Conservation (phyloP, 2,329 filamentous ascomycete genomes). For the Botrytis fabae region DNA sequence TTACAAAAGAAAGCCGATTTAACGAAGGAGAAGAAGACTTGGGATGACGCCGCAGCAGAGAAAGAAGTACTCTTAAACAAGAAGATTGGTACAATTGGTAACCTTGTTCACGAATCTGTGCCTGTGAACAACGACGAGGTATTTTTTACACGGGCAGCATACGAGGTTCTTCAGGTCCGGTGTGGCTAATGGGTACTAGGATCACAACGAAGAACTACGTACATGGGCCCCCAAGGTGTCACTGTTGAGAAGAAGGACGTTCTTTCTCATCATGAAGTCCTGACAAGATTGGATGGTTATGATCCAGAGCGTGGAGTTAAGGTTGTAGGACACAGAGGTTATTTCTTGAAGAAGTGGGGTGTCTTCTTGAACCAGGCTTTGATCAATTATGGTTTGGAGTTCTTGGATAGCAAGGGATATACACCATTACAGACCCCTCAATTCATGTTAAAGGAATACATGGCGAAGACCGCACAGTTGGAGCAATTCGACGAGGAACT, state of each 20-base stretch:
- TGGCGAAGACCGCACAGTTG: slow-evolving; percentile 97
- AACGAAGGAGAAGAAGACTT: slow-evolving; percentile 77
- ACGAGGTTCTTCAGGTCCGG: background rate
- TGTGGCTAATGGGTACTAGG: slow-evolving; percentile 45
- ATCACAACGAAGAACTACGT: slow-evolving; percentile 76
- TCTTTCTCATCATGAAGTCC: slow-evolving; percentile 93
- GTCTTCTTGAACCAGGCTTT: slow-evolving; percentile 90
- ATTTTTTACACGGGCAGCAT: slow-evolving; percentile 29
- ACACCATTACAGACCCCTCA: slow-evolving; percentile 82
- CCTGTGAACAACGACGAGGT: slow-evolving; percentile 81
- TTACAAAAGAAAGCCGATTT: slow-evolving; percentile 75
- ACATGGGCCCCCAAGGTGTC: slow-evolving; percentile 76
- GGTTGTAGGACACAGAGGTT: slow-evolving; percentile 90
- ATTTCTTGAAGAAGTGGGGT: slow-evolving; percentile 87
- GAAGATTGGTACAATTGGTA: slow-evolving; percentile 84
- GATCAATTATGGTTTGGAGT: slow-evolving; percentile 92
- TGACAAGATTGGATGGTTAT: slow-evolving; percentile 84
- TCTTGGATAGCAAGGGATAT: slow-evolving; percentile 78
- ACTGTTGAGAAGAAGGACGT: slow-evolving; percentile 71
- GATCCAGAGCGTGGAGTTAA: slow-evolving; percentile 92
- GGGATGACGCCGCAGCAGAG: slow-evolving; percentile 70
- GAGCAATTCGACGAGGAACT: slow-evolving; percentile 97
- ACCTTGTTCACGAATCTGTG: slow-evolving; percentile 87
- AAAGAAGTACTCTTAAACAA: slow-evolving; percentile 73
- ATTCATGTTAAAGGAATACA: slow-evolving; percentile 93